Evolutionary conservation across 1,284 basidiomycete genomes (phyloP).

Genomic region (Lentinus polychrous): DNA sequence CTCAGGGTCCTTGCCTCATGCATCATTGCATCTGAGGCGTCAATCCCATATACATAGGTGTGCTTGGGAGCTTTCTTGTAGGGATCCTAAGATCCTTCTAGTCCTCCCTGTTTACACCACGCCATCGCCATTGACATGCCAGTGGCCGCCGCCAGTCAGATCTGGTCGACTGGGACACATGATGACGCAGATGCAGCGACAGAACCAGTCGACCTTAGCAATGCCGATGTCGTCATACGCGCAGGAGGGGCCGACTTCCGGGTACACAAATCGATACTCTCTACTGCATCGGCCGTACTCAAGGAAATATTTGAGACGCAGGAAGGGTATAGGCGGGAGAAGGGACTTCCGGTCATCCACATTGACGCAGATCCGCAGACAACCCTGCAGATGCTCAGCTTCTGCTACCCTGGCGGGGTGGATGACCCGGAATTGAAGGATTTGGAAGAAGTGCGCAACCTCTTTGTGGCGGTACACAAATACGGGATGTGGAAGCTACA

Average conservation of each 20-base stretch:
- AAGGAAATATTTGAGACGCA: not conserved
- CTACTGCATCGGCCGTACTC: constrained; percentile 2
- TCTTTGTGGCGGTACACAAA: constrained; percentile 8
- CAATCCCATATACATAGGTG: no score
- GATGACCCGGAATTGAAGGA: not conserved
- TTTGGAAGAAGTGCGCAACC: not conserved
- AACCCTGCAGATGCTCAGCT: constrained; percentile 5
- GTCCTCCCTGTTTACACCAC: no score
- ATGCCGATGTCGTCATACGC: not conserved
- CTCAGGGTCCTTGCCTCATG: no score
- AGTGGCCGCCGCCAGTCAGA: no score
- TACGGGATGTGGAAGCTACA: constrained; percentile 4
- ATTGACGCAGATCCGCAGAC: constrained; percentile 7
- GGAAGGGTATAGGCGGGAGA: not conserved
- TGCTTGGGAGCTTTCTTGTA: no score
- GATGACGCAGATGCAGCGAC: no score
- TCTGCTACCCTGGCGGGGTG: constrained; percentile 6
- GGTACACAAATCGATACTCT: constrained; percentile 3
- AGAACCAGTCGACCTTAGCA: not conserved
- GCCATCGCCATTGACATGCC: no score
- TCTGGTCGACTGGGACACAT: no score
- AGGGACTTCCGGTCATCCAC: constrained; percentile 3
- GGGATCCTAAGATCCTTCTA: no score
- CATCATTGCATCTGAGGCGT: no score
- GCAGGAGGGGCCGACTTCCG: not conserved